Evolutionary conservation across 768 basidiomycete genomes (phyloP), one percentile per base, ranked within the genome.

Genomic region (Termitomyces sp.): DNA sequence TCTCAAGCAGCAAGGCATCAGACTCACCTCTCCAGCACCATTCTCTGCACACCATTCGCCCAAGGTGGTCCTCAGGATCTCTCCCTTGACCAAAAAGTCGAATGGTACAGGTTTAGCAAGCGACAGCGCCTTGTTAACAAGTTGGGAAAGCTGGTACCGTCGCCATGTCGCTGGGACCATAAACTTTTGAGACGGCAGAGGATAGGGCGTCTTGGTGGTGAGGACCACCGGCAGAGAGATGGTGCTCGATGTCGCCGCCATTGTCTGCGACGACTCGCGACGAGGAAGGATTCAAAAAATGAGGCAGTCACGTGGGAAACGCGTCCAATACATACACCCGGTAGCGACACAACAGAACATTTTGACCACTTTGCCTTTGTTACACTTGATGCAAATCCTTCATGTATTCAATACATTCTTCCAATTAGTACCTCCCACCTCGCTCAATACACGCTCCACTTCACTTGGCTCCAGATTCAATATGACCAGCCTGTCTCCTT

Each of bases 111-210:
- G 85, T 55, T 83, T 83, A 0, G 80, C 70, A 18, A 89, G 82
- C 26, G 82, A 80, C 28, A 98, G 77, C 1, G 95, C 92, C 68
- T 97, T 97, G 76, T 99, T 99, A 58, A 99, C 86, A 44, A 98
- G 87, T 60, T 98, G 94, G 1, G 95, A 98, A 33, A 99, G 87
- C 65, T 98, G 96, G 71, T 90, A 98, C n/a, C 96, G 86, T 57
- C 81, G 84, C 94, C 94, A 98, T 70, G 82, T 75, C 1, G 86
- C 78, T 2, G 97, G 96, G 16, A 98, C 87, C 84, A 97, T 86
- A 69, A 93, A 98, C 67, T 92, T 93, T 70, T 94, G 91, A 1
- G 86, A 79, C 0, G 90, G 94, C 13, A 96, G 81, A 12, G 83
- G 78, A 70, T 94, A 92, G 2, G 75, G 73, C 0, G 87, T 84